Percentiles rank a stretch among this genome's conserved stretches.
These are phyloP conservation scores for Beauveria pseudobassiana DNA, from an alignment of 2,329 filamentous ascomycete genomes.

Conservation along the genomic window DNA sequence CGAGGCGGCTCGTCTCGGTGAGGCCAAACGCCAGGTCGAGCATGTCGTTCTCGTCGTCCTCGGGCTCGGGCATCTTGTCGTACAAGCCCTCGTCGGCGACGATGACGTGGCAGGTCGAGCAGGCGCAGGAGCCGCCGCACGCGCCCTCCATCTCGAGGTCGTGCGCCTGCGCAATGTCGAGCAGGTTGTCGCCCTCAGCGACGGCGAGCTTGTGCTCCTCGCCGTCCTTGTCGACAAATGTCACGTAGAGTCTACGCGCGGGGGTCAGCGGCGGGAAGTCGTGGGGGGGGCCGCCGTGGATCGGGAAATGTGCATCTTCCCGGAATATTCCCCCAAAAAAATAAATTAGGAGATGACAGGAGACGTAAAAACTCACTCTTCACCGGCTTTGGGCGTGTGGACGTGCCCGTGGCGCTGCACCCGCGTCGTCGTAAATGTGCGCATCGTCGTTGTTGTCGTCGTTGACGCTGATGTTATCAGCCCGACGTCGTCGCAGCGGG, in stretches of 20 bases:
- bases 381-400: constrained; percentile 75
- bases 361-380: constrained; percentile 61
- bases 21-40: constrained; percentile 83
- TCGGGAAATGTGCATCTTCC: too few relatives aligned
- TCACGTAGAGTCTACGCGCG: constrained; percentile 64
- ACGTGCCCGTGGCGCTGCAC: constrained; percentile 67
- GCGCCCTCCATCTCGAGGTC: constrained; percentile 98
- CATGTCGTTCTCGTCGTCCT: constrained; percentile 84
- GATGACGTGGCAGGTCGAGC: constrained; percentile 88
- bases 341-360: background rate
- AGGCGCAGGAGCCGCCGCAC: constrained; percentile 89
- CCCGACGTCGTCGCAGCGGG: background rate
- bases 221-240: constrained; percentile 89
- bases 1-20: constrained; percentile 75
- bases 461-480: background rate
- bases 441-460: background rate
- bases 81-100: constrained; percentile 66
- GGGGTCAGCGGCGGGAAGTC: constrained; percentile 7
- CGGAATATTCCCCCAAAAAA: too few relatives aligned
- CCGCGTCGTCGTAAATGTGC: constrained; percentile 60
- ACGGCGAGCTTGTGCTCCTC: constrained; percentile 70
- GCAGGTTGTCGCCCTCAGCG: constrained; percentile 78
- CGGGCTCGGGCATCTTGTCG: constrained; percentile 70
- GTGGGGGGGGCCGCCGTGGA: background rate
- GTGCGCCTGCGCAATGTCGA: constrained; percentile 90